Evolutionary conservation across 257 asterid genomes (phyloP).

Genomic region (Fraxinus excelsior): DNA sequence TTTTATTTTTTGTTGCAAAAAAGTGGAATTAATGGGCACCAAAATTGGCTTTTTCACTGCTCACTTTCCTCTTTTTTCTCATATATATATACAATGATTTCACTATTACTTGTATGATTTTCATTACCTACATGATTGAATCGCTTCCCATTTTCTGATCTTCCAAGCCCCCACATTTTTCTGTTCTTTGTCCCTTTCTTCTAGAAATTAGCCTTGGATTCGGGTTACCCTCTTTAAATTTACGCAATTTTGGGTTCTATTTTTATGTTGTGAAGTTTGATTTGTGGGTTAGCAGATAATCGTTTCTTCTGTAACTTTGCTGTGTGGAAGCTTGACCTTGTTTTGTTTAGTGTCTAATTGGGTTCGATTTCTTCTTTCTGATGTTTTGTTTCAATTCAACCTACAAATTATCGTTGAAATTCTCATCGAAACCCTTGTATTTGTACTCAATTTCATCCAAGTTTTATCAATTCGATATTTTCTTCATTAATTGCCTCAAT

Average conservation of each 20-base stretch:
- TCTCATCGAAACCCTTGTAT: conserved; percentile 38
- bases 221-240: background rate
- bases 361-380: conserved; percentile 39
- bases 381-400: conserved; percentile 41
- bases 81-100: conserved; percentile 16
- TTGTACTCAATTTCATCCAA: conserved; percentile 49
- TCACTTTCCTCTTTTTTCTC: background rate
- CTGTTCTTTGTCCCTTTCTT: background rate
- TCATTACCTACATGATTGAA: conserved; percentile 32
- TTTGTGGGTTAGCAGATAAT: background rate
- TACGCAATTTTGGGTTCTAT: conserved; percentile 1
- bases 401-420: conserved; percentile 31
- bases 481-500: conserved; percentile 39
- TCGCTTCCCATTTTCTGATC: conserved; percentile 28
- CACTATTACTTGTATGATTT: background rate
- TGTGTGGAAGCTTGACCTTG: conserved; percentile 4
- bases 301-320: background rate
- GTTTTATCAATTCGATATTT: conserved; percentile 47
- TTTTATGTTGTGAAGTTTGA: background rate
- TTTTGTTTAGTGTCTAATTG: conserved; percentile 18
- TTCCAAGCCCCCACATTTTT: conserved; percentile 27
- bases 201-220: background rate
- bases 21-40: background rate
- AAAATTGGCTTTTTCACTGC: conserved; percentile 1
- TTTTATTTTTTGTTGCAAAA: background rate